Evolutionary conservation across 2,329 filamentous ascomycete species (phyloP), one percentile per base, ranked within the genome.

Genomic region (Fusarium citri): DNA sequence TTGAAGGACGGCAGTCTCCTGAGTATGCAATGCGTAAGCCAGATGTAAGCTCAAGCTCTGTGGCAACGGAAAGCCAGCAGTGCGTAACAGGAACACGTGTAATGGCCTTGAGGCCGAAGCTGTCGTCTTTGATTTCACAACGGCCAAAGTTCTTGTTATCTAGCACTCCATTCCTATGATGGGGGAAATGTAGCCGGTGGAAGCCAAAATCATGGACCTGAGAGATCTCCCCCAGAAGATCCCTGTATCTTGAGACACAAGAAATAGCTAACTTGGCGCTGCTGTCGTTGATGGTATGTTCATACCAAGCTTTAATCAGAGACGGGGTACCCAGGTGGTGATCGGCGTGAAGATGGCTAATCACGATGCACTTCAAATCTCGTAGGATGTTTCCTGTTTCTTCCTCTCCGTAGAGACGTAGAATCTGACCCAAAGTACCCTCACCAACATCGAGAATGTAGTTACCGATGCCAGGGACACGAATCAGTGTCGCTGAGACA

Each of bases 261-360:
- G 92, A 87, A 40, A 98, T 81, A 51, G 88, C 84, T 11, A 97
- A 84, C 47, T 83, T 85, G 62, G 74, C 78, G 8, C 75, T 82
- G 49, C 66, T 72, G n/a, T 74, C 64, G 42, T 80, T 71, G 11
- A 81, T 66, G 42, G 81, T 86, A 67, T 81, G 82, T 45, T 89
- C 85, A 57, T 93, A 89, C 93, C 94, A 97, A 8, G 92, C 92
- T 74, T 88, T 90, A 75, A 98, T 88, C n/a, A 98, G 83, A 8
- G 90, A 88, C n/a, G 88, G 85, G 2, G 90, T 92, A 28, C 96
- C 96, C 22, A 99, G 87, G 77, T 98, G 96, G 80, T 99, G 96
- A 81, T 99, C 96, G 7, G 96, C 96, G 79, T 99, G 96, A 67
- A 97, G 84, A 81, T 99, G 96, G 79, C 93, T 97, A 80, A 99